Base-by-base conservation (phyloP, 768 basidiomycete species). In the Coprinellus micaceus region DNA sequence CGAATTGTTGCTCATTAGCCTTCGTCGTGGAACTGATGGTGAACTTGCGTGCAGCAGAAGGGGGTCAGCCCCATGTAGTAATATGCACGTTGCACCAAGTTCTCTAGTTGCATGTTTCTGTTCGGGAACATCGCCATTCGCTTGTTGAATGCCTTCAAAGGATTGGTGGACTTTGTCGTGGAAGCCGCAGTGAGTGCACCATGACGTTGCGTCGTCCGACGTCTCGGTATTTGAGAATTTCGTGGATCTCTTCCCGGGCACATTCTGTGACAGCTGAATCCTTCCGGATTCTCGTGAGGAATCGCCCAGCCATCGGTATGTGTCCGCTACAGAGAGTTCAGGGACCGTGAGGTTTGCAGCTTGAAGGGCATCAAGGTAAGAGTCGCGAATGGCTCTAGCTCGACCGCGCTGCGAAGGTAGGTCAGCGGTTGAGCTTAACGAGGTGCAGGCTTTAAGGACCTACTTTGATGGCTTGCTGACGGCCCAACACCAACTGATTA, bases 391-490 rank as follows among this genome's bases (percentile, higher is more conserved):
- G 39, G 77, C 78, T 45, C 67, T 70, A 10, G 78, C 74, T 41
- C 80, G 77, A 43, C 72, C 71, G 78, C 79, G 81, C 82, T 83
- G 50, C 11, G 28, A 56, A 4, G 10, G 48, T 13, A 60, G 19
- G 39, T 47, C 29, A 54, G 43, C 21, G 39, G 33, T 37, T 30
- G 52, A 47, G 22, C 29, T 33, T 4, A 52, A 28, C 15, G 7
- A n/a, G 53, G 47, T 12, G 17, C 12, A 17, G 25, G 53, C 39
- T 44, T 9, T 29, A 13, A 17, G 29, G 36, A 53, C 68, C 54
- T 60, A 80, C 81, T 67, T 81, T 79, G 13, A 82, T 79, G 3
- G 80, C 80, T 64, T 82, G 81, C 53, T 75, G 69, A 54, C 81
- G 70, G 21, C 82, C 82, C 28, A 69, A 50, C 19, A 75, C 61